Evolutionary conservation across 1,284 basidiomycete genomes (phyloP).

Genomic region (Ustilago xerochloae): DNA sequence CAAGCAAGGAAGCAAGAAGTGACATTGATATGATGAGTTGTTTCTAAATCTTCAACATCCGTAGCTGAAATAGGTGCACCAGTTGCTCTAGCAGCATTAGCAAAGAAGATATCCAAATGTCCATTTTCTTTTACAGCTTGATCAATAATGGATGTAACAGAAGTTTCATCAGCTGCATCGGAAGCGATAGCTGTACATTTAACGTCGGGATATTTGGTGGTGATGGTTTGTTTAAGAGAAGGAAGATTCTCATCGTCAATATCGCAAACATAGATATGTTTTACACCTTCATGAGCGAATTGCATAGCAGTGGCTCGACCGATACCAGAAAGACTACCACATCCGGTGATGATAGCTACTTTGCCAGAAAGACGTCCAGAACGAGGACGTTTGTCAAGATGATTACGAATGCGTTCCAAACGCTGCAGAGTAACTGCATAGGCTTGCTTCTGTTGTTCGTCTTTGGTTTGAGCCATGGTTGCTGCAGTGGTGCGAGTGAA

Average conservation of each 20-base stretch:
- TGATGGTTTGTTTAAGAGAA: constrained; percentile 77
- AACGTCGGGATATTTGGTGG: constrained; percentile 79
- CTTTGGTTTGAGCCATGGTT: constrained; percentile 31
- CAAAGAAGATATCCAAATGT: constrained; percentile 90
- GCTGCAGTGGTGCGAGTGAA: neutral
- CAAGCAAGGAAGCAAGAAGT: constrained; percentile 91
- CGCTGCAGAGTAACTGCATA: constrained; percentile 67
- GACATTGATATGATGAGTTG: constrained; percentile 82
- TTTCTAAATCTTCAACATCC: constrained; percentile 77
- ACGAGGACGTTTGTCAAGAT: constrained; percentile 75
- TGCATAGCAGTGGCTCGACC: constrained; percentile 44
- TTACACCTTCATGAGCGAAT: constrained; percentile 74
- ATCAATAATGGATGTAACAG: constrained; percentile 78
- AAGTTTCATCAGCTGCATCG: constrained; percentile 84
- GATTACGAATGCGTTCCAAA: constrained; percentile 77
- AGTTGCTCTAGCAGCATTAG: constrained; percentile 75
- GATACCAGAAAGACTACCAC: constrained; percentile 60
- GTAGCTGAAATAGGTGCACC: constrained; percentile 73
- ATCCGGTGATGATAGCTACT: constrained; percentile 88
- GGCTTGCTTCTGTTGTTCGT: constrained; percentile 38
- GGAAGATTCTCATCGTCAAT: constrained; percentile 78
- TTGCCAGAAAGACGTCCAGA: constrained; percentile 78
- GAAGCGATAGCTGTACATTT: constrained; percentile 73
- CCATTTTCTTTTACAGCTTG: constrained; percentile 82
- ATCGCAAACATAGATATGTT: constrained; percentile 86